These are phyloP conservation scores for Jatropha multifida DNA, from an alignment of 441 rosid species.

Conservation along the genomic window DNA sequence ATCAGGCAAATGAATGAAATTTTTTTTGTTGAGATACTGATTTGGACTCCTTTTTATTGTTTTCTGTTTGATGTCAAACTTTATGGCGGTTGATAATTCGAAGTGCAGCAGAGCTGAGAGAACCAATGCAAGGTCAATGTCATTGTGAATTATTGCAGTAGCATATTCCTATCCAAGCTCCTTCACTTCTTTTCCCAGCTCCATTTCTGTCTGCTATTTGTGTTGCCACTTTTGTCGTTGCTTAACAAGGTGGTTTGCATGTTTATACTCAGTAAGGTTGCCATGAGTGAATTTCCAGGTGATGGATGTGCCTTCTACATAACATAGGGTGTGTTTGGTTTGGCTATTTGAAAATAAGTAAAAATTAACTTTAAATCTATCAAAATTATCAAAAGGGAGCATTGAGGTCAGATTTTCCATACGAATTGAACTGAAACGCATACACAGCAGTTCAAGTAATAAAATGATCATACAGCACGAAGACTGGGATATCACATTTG, in stretches of 20 bases:
- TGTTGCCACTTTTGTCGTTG: neutral
- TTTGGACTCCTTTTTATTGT: neutral
- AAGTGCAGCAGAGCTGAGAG: neutral
- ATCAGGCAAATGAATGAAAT: neutral
- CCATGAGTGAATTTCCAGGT: neutral
- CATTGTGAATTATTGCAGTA: no score
- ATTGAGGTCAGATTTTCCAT: no score
- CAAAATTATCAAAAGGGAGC: no score
- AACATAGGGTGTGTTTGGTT: no score
- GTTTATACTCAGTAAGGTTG: neutral
- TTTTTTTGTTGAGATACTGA: neutral
- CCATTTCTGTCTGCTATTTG: neutral
- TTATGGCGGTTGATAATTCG: neutral
- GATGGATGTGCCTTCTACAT: neutral
- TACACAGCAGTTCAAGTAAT: neutral
- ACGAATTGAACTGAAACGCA: neutral
- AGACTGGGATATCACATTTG: conserved; percentile 23
- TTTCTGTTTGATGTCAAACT: neutral
- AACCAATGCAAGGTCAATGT: neutral
- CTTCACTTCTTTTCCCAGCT: neutral
- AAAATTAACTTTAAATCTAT: no score
- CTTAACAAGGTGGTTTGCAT: neutral
- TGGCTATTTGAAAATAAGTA: no score
- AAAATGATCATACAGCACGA: conserved; percentile 75
- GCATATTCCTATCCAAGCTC: neutral